Evolutionary conservation across 2,329 filamentous ascomycete species (phyloP).

Genomic region (Hirsutella rhossiliensis): DNA sequence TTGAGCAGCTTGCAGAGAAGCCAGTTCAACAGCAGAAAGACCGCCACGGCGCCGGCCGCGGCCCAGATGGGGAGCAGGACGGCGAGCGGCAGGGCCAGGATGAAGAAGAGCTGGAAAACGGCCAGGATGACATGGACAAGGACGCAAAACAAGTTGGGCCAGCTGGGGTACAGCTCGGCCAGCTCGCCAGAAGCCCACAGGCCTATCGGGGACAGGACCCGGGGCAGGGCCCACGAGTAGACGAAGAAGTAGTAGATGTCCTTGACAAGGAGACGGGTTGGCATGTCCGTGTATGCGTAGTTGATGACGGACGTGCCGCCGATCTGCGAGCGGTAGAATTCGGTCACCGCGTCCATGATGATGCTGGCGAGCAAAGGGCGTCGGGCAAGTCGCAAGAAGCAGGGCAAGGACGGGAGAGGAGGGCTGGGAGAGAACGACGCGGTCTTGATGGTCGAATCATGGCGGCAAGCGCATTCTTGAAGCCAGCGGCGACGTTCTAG

Average conservation of each 20-base stretch:
- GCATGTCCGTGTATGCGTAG: slow-evolving; percentile 48
- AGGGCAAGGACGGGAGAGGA: no score
- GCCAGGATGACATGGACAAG: slow-evolving; percentile 45
- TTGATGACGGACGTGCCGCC: slow-evolving; percentile 45
- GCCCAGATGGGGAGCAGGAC: slow-evolving; percentile 37
- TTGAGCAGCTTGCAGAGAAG: slow-evolving; percentile 38
- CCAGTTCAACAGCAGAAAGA: slow-evolving; percentile 38
- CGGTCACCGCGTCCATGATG: slow-evolving; percentile 23
- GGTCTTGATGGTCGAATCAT: no score
- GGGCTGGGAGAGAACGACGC: no score
- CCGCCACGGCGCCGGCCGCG: slow-evolving; percentile 23
- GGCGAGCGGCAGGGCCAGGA: slow-evolving; percentile 43
- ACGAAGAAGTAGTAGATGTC: slow-evolving; percentile 44
- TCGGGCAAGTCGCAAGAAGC: neutral
- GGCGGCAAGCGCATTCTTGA: neutral
- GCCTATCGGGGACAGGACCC: slow-evolving; percentile 45
- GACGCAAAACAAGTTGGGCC: slow-evolving; percentile 44
- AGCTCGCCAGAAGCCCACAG: slow-evolving; percentile 40
- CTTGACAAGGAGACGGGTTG: slow-evolving; percentile 35
- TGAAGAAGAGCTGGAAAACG: slow-evolving; percentile 46
- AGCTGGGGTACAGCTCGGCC: slow-evolving; percentile 52
- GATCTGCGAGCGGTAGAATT: slow-evolving; percentile 47
- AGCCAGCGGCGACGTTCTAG: neutral
- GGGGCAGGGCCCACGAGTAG: slow-evolving; percentile 44
- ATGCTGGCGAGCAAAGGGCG: neutral